Conservation (phyloP, 1,139 yeast genomes). For the Arxiozyma bovina region DNA sequence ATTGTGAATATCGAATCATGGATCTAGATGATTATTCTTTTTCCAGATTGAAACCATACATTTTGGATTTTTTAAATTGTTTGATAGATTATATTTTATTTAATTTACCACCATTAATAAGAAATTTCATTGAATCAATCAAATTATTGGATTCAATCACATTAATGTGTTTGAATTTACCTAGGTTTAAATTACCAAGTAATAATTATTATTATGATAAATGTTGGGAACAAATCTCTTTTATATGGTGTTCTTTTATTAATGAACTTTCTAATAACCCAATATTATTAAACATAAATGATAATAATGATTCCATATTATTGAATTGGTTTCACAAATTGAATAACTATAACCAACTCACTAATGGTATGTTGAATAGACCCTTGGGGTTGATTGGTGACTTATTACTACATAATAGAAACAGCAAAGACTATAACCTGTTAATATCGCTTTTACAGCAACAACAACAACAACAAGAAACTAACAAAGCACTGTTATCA, state of each 20-base stretch:
- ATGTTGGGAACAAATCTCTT: constrained; percentile 73
- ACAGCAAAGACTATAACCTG: not conserved
- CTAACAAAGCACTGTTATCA: not conserved
- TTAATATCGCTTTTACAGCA: not conserved
- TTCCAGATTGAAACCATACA: constrained; percentile 62
- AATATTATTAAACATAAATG: constrained; percentile 7
- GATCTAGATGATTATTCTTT: constrained; percentile 66
- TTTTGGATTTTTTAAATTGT: constrained; percentile 69
- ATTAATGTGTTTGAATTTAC: constrained; percentile 54
- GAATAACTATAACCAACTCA: constrained; percentile 47
- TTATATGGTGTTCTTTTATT: constrained; percentile 64
- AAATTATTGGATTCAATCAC: constrained; percentile 64
- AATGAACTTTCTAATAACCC: constrained; percentile 37
- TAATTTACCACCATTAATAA: constrained; percentile 71
- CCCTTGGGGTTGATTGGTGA: constrained; percentile 41
- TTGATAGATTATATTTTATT: constrained; percentile 71
- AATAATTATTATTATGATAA: constrained; percentile 64
- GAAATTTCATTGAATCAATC: constrained; percentile 40
- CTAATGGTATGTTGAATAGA: constrained; percentile 42
- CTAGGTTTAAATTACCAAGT: constrained; percentile 60
- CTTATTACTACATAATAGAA: not conserved
- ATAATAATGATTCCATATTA: constrained; percentile 11
- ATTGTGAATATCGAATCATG: constrained; percentile 13
- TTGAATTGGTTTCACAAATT: constrained; percentile 50
- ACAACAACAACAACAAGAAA: not conserved